These are phyloP conservation scores for Pythium grandisporangium DNA, from an alignment of 352 stramenopile genomes.

Conservation along the genomic window DNA sequence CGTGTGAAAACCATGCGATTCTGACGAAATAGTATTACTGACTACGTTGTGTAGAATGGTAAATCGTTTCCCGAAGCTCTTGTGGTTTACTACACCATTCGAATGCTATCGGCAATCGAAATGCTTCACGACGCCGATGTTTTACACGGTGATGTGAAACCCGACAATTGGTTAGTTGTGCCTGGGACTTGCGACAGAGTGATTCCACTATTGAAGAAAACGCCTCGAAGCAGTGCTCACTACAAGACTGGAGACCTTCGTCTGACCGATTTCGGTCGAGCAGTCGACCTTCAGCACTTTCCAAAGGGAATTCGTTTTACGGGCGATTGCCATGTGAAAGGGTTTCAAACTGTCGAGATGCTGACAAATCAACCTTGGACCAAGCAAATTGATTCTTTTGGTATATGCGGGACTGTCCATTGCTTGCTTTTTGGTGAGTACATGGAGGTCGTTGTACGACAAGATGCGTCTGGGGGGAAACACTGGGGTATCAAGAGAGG, in stretches of 20 bases:
- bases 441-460: slow-evolving; percentile 50
- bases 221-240: background rate
- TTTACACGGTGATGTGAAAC: slow-evolving; percentile 82
- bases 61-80: slow-evolving; percentile 60
- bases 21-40: background rate
- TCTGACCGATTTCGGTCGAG: slow-evolving; percentile 81
- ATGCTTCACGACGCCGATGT: slow-evolving; percentile 48
- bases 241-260: slow-evolving; percentile 37
- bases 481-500: slow-evolving; percentile 35
- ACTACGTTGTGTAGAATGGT: slow-evolving; percentile 18
- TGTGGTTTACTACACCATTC: slow-evolving; percentile 66
- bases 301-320: slow-evolving; percentile 42
- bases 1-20: too few relatives aligned
- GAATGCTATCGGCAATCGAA: slow-evolving; percentile 69
- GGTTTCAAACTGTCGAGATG: slow-evolving; percentile 84
- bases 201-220: slow-evolving; percentile 1
- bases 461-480: slow-evolving; percentile 11
- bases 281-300: slow-evolving; percentile 65
- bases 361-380: slow-evolving; percentile 63
- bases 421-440: slow-evolving; percentile 83
- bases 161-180: slow-evolving; percentile 79
- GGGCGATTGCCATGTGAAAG: slow-evolving; percentile 76
- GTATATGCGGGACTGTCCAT: slow-evolving; percentile 60
- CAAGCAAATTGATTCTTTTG: slow-evolving; percentile 81
- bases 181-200: slow-evolving; percentile 10